These are phyloP conservation scores for Hibiscus tridactylites DNA, from an alignment of 345 rosid species.

Conservation along the genomic window DNA sequence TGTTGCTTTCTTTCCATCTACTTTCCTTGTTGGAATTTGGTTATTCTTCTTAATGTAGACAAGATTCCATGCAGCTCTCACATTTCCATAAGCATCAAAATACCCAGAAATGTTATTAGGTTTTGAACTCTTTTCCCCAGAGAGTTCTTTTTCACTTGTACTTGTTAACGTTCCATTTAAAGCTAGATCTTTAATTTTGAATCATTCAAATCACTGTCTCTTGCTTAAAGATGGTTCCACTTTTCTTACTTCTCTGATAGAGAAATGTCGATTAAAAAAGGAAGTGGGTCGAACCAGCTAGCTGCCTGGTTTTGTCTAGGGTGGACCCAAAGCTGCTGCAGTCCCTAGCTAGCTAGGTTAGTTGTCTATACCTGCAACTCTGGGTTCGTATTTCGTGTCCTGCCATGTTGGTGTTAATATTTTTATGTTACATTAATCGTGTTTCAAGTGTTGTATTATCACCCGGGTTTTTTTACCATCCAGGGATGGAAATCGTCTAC, in stretches of 20 bases:
- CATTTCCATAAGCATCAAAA: slow-evolving; percentile 9
- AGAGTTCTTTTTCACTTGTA: slow-evolving; percentile 6
- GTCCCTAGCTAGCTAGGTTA: background rate
- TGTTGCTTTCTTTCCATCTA: background rate
- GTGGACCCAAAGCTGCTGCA: background rate
- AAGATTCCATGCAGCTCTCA: slow-evolving; percentile 35
- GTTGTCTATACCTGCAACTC: background rate
- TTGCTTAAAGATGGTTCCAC: background rate
- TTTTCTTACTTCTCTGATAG: background rate
- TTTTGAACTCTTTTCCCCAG: slow-evolving; percentile 10
- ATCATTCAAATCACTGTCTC: background rate
- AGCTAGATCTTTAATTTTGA: slow-evolving; percentile 5
- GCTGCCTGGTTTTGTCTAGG: background rate
- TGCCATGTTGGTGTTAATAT: background rate
- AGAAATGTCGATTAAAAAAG: background rate
- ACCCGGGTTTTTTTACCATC: too few relatives aligned
- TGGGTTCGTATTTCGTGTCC: background rate
- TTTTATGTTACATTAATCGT: background rate
- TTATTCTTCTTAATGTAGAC: slow-evolving; percentile 7
- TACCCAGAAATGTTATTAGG: slow-evolving; percentile 12
- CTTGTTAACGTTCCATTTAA: slow-evolving; percentile 19
- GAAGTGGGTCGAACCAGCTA: background rate
- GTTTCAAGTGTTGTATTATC: too few relatives aligned
- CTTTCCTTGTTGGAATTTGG: slow-evolving; percentile 16
- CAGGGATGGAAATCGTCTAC: too few relatives aligned